Percentiles rank a stretch among this genome's conserved stretches.
Evolutionary conservation across 371 early-diverging fungal species (phyloP).

Genomic region (Paraphysoderma sedebokerense): DNA sequence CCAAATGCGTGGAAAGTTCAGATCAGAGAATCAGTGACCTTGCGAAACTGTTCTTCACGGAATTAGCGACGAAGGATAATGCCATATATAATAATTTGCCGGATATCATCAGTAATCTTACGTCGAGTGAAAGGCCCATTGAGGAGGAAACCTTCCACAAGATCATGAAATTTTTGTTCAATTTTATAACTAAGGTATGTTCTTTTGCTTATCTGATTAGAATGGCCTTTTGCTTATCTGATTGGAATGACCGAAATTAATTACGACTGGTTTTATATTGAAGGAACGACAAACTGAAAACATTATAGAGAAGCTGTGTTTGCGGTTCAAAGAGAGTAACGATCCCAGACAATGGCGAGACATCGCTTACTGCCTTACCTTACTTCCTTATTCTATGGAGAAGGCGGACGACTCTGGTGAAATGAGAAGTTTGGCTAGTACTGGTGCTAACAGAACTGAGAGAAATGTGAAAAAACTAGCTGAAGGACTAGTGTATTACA

Average conservation of each 20-base stretch:
- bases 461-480: conserved; percentile 61
- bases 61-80: conserved; percentile 87
- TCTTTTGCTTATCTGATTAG: neutral
- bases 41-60: conserved; percentile 86
- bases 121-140: conserved; percentile 23
- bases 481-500: conserved; percentile 59
- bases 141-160: conserved; percentile 58
- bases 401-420: too few relatives aligned
- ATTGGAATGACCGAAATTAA: neutral
- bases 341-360: conserved; percentile 74
- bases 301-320: conserved; percentile 85
- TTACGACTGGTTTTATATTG: conserved; percentile 4
- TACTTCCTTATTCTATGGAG: conserved; percentile 41
- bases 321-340: conserved; percentile 61
- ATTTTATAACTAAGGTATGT: conserved; percentile 67
- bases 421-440: too few relatives aligned
- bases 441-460: conserved; percentile 67
- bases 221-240: neutral
- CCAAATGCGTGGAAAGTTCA: conserved; percentile 78
- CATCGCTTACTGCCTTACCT: conserved; percentile 74
- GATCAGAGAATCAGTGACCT: conserved; percentile 76
- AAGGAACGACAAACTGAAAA: conserved; percentile 85
- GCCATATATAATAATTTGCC: conserved; percentile 95
- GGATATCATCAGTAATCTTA: conserved; percentile 88
- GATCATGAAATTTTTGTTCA: conserved; percentile 87